These are phyloP conservation scores for Dissophora globulifera DNA, from an alignment of 192 early-diverging fungal species.

Conservation along the genomic window DNA sequence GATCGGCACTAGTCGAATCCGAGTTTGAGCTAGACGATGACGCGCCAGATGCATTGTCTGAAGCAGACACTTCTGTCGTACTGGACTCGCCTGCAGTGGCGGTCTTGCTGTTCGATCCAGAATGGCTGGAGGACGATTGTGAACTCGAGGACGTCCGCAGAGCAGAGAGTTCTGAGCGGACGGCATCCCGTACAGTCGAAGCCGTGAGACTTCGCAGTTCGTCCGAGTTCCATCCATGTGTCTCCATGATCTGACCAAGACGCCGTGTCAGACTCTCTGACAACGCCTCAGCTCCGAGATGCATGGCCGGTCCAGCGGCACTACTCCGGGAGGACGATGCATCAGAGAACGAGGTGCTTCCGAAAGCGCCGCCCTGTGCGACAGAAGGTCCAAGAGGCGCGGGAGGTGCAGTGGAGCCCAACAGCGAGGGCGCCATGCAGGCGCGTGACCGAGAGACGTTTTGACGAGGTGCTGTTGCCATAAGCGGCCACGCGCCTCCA, in stretches of 20 bases:
- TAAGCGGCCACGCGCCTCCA: slow-evolving; percentile 51
- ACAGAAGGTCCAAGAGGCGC: slow-evolving; percentile 30
- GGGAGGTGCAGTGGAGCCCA: slow-evolving; percentile 47
- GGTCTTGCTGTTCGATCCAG: too few relatives aligned
- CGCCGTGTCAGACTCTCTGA: slow-evolving; percentile 27
- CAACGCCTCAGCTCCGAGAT: slow-evolving; percentile 11
- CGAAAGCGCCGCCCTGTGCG: not conserved
- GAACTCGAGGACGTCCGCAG: slow-evolving; percentile 7
- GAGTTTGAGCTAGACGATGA: too few relatives aligned
- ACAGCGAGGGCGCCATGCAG: slow-evolving; percentile 41
- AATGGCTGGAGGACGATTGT: not conserved
- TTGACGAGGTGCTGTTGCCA: slow-evolving; percentile 43
- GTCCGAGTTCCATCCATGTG: slow-evolving; percentile 7
- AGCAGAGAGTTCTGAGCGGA: slow-evolving; percentile 18
- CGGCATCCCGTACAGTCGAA: slow-evolving; percentile 9
- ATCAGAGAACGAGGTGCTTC: not conserved
- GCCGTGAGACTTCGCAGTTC: not conserved
- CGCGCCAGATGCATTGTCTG: too few relatives aligned
- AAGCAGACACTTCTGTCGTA: not conserved
- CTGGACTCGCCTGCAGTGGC: not conserved
- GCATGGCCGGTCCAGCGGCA: not conserved
- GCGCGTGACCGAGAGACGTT: slow-evolving; percentile 3
- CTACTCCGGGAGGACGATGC: not conserved
- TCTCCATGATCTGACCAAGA: slow-evolving; percentile 17
- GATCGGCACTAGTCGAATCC: too few relatives aligned